Conservation (phyloP, 768 basidiomycete genomes). For the Boletellus ananiceps region DNA sequence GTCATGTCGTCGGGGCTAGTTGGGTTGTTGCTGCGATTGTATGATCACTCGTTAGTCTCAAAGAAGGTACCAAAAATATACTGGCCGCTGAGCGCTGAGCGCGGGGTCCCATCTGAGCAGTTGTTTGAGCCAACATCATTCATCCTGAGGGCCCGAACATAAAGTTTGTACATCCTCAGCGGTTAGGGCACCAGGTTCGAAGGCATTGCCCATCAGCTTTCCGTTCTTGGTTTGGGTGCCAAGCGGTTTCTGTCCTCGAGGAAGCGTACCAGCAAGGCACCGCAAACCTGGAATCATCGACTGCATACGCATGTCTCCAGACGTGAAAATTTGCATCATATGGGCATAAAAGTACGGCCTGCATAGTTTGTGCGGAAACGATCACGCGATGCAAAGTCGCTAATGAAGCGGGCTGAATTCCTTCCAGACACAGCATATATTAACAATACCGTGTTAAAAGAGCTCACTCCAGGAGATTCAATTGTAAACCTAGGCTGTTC, state of each 20-base stretch:
- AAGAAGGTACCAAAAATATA: background rate
- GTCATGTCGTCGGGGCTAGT: background rate
- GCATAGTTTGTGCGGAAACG: background rate
- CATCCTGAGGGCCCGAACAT: too few relatives aligned
- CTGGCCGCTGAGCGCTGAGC: background rate
- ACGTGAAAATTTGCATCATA: constrained; percentile 39
- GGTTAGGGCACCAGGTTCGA: too few relatives aligned
- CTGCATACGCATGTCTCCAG: constrained; percentile 32
- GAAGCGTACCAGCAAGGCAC: constrained; percentile 41
- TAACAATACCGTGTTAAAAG: constrained; percentile 6
- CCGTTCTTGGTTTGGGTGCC: constrained; percentile 49
- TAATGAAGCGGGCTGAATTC: constrained; percentile 1
- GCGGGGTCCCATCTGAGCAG: too few relatives aligned
- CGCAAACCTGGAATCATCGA: constrained; percentile 40
- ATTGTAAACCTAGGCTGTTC: background rate
- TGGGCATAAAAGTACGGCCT: constrained; percentile 15
- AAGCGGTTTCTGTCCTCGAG: constrained; percentile 40
- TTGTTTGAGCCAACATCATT: too few relatives aligned
- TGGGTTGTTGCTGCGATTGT: background rate
- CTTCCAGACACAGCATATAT: constrained; percentile 7
- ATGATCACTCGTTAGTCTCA: background rate
- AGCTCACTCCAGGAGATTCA: constrained; percentile 13
- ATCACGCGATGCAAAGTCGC: background rate
- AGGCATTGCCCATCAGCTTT: constrained; percentile 45
- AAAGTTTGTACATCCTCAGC: too few relatives aligned